Percentiles rank a stretch among this genome's conserved stretches.
phyloP scores from a whole-genome alignment of 805 yeast species.

The Nakazawaea ernobii region DNA sequence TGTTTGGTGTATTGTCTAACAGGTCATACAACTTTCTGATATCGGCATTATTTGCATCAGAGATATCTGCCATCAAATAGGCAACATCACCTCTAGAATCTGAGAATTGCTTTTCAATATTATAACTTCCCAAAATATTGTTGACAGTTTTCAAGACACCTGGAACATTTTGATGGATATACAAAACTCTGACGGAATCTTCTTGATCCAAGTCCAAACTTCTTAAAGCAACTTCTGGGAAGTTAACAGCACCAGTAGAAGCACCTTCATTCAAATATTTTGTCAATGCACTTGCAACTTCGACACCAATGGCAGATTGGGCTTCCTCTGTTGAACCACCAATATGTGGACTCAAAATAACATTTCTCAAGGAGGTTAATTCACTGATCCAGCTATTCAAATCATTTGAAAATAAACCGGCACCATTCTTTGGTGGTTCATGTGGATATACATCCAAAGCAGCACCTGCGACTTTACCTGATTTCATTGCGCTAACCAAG shows the following conservation, averaged over 20 bases:
- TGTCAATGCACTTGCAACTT: constrained; percentile 80
- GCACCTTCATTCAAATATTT: constrained; percentile 95
- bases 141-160: constrained; percentile 98
- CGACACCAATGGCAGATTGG: constrained; percentile 94
- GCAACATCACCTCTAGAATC: constrained; percentile 96
- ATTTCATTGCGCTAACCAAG: constrained; percentile 81
- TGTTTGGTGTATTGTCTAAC: constrained; percentile 84
- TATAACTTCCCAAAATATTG: constrained; percentile 89
- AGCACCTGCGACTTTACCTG: constrained; percentile 94
- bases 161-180: constrained; percentile 96
- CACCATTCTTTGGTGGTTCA: constrained; percentile 97
- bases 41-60: constrained; percentile 75
- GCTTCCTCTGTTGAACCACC: constrained; percentile 99
- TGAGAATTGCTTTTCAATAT: constrained; percentile 97
- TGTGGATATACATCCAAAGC: constrained; percentile 95
- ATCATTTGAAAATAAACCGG: constrained; percentile 61
- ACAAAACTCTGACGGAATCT: constrained; percentile 85
- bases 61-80: constrained; percentile 95
- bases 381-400: constrained; percentile 84
- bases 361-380: constrained; percentile 74
- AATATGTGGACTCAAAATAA: constrained; percentile 93
- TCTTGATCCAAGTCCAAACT: constrained; percentile 83
- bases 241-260: constrained; percentile 92
- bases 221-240: constrained; percentile 96
- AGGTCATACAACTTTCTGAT: constrained; percentile 80